Evolutionary conservation across 1,284 basidiomycete genomes (phyloP), one percentile per base, ranked within the genome.

Genomic region (Apiotrichum montevideense): DNA sequence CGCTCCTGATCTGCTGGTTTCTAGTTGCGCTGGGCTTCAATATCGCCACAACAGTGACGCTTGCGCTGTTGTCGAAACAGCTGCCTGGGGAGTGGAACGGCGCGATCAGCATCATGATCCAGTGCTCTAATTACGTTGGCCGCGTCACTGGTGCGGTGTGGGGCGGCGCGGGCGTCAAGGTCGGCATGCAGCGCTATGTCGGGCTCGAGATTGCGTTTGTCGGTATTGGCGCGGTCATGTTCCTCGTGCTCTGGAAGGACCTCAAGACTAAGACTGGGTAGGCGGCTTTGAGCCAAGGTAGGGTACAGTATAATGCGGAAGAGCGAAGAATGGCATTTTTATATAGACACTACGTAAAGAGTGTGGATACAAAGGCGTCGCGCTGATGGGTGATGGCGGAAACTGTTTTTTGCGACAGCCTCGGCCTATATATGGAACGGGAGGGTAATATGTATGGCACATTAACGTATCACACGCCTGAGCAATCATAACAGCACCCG

Each of bases 11-110:
- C 5, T 39, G 39, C 4, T 56, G 55, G 55, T 52, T 52, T 35
- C 51, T 56, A 40, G 50, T 56, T 7, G 55, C 51, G 45, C 46
- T 56, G 14, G 55, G 55, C 5, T 56, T 56, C 46, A 56, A 56
- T 21, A 15, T 56, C 7, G 51, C 51, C 6, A 48, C 46, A 1
- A 56, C 55, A 11, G 55, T 56, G 8, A 56, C 55, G 7, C 44
- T 56, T 14, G 34, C 51, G 3, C 51, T 56, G 3, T 35, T 56
- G 3, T 56, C 55, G 11, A 56, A 56, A 11, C 55, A 56, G 51
- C 51, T 56, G 13, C 55, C 55, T 2, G 50, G 51, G 4, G 55
- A 56, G 45, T 56, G 55, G 50, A 46, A 56, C 35, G 55, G 51
- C 2, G 29, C 39, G 5, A 52, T 52, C 21, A 33, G 21, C 34